These are phyloP conservation scores for Petunia hybrid DNA, from an alignment of 305 asterid genomes.

Conservation along the genomic window DNA sequence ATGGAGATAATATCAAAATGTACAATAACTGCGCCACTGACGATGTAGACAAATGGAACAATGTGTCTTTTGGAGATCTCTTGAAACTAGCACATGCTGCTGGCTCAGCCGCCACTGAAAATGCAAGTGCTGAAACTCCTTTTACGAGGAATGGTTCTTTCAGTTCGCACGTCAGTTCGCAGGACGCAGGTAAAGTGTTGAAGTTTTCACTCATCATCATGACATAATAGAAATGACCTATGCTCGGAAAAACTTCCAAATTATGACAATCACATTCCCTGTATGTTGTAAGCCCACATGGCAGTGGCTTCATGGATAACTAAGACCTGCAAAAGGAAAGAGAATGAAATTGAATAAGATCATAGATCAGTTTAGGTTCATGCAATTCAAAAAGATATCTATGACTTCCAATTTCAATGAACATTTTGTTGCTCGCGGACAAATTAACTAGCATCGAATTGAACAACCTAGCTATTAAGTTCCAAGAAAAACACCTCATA, in stretches of 20 bases:
- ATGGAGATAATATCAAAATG: constrained; percentile 18
- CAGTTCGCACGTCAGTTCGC: constrained; percentile 31
- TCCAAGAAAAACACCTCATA: not conserved
- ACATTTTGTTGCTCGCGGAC: not conserved
- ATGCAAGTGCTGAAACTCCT: constrained; percentile 34
- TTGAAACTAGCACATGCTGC: constrained; percentile 60
- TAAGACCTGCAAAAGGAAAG: constrained; percentile 25
- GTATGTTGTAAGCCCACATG: constrained; percentile 2
- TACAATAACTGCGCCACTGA: constrained; percentile 33
- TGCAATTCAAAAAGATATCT: not conserved
- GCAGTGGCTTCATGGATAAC: not conserved
- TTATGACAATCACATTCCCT: not conserved
- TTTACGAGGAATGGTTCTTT: constrained; percentile 43
- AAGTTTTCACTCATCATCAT: not conserved
- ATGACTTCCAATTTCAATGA: not conserved
- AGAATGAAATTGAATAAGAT: constrained; percentile 27
- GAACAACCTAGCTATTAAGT: not conserved
- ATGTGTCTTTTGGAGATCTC: constrained; percentile 52
- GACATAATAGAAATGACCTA: constrained; percentile 6
- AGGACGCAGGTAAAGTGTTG: constrained; percentile 40
- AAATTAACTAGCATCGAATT: not conserved
- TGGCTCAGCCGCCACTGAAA: constrained; percentile 41
- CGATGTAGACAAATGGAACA: constrained; percentile 41
- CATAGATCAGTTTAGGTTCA: not conserved
- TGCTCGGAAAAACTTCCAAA: not conserved